These are phyloP conservation scores for Mitragyna speciosa DNA, from an alignment of 257 asterid species.

Conservation along the genomic window DNA sequence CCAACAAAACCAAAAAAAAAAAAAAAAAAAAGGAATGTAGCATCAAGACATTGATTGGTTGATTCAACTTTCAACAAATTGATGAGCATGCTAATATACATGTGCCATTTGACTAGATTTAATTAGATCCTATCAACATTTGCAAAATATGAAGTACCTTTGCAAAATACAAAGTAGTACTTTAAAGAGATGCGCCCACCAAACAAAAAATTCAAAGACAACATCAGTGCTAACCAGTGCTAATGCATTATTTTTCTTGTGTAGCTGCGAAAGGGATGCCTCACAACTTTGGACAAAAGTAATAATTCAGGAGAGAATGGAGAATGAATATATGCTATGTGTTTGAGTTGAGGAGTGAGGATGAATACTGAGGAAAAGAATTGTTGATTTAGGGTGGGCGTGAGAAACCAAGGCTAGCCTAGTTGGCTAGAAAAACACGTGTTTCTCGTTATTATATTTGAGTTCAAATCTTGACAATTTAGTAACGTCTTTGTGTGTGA, in stretches of 20 bases:
- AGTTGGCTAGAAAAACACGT: too few relatives aligned
- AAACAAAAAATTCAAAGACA: constrained; percentile 1
- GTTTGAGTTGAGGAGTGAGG: background rate
- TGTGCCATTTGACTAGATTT: background rate
- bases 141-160: background rate
- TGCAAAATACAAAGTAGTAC: constrained; percentile 10
- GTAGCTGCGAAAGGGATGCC: background rate
- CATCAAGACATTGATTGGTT: too few relatives aligned
- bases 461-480: too few relatives aligned
- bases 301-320: background rate
- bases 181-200: constrained; percentile 1
- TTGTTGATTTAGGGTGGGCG: background rate
- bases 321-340: background rate
- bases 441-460: too few relatives aligned
- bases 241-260: background rate
- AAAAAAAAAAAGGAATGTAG: too few relatives aligned
- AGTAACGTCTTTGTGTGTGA: too few relatives aligned
- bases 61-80: background rate
- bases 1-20: too few relatives aligned
- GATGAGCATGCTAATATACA: background rate
- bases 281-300: background rate
- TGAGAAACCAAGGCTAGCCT: too few relatives aligned
- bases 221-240: background rate
- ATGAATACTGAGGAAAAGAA: background rate
- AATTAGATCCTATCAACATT: background rate